Evolutionary conservation across 768 basidiomycete genomes (phyloP).

Genomic region (Tricholoma saponaceum): DNA sequence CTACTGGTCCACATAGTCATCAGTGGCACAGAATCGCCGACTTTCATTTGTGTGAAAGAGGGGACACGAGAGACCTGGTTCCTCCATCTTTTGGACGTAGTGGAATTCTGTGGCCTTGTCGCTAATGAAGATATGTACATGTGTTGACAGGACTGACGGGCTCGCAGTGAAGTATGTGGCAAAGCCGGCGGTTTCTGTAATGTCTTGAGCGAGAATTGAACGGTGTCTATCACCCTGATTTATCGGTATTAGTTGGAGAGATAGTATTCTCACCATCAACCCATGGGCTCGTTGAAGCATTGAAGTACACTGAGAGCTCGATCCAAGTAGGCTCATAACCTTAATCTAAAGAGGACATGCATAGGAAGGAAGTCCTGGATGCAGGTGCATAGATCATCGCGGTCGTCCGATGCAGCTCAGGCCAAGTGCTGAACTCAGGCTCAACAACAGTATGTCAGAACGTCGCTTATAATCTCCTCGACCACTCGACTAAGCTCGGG

Average conservation of each 20-base stretch:
- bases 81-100: not conserved
- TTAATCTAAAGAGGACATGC: constrained; percentile 23
- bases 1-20: not conserved
- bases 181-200: constrained; percentile 16
- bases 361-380: constrained; percentile 12
- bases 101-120: constrained; percentile 5
- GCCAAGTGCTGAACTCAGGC: constrained; percentile 3
- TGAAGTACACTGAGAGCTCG: constrained; percentile 8
- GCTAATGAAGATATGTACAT: constrained; percentile 17
- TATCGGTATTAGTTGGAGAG: not conserved
- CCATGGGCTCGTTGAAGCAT: constrained; percentile 12
- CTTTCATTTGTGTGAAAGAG: not conserved
- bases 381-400: not conserved
- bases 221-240: not conserved
- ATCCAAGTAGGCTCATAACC: constrained; percentile 21
- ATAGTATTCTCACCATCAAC: constrained; percentile 1
- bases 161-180: constrained; percentile 13
- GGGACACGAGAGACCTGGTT: not conserved
- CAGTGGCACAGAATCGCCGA: not conserved
- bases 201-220: not conserved
- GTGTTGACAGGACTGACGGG: constrained; percentile 12
- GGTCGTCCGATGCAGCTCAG: not conserved
- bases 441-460: constrained; percentile 1
- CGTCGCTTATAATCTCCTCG: constrained; percentile 3
- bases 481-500: not conserved